These are phyloP conservation scores for Hevea brasiliensis DNA, from an alignment of 345 rosid species.

Conservation along the genomic window DNA sequence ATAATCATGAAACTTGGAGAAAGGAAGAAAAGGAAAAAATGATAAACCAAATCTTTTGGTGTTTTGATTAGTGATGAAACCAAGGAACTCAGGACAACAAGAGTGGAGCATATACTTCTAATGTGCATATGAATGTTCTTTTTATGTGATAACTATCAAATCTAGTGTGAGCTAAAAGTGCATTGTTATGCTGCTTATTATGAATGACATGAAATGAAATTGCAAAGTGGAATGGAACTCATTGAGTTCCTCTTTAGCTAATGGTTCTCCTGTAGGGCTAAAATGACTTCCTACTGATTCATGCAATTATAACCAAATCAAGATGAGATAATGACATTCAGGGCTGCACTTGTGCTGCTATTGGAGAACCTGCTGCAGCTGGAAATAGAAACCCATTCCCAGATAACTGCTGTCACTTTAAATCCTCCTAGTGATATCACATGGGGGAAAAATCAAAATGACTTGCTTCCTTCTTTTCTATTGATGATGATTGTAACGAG, in stretches of 20 bases:
- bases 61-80: not conserved
- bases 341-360: not conserved
- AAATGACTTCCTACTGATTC: not conserved
- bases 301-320: not conserved
- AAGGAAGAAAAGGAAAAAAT: not conserved
- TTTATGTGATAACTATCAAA: not conserved
- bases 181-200: not conserved
- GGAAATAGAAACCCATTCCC: not conserved
- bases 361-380: not conserved
- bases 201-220: not conserved
- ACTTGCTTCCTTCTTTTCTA: not conserved
- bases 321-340: not conserved
- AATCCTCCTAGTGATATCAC: not conserved
- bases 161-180: not conserved
- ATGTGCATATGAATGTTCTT: not conserved
- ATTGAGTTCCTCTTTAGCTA: not conserved
- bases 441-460: not conserved
- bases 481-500: not conserved
- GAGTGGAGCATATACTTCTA: not conserved
- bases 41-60: not conserved
- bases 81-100: not conserved
- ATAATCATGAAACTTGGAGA: not conserved
- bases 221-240: not conserved
- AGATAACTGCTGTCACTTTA: not conserved
- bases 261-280: not conserved